phyloP scores from a whole-genome alignment of 2,329 filamentous ascomycete genomes.

The Cryphonectria parasitica region DNA sequence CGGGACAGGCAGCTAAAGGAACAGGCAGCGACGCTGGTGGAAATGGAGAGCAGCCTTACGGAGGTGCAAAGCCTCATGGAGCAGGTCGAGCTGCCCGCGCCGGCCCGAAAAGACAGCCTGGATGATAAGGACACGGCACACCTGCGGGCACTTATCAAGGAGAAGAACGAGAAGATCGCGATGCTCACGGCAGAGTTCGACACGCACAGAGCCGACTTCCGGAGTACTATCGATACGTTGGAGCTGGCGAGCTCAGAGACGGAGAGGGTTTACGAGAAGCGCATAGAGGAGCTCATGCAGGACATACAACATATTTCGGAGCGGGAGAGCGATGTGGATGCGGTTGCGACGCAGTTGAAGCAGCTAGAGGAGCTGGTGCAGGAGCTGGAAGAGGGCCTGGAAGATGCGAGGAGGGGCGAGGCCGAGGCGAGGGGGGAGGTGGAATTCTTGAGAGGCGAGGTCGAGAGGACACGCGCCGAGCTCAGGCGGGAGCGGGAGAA shows the following conservation, averaged over 20 bases:
- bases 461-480: conserved; percentile 88
- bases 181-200: conserved; percentile 95
- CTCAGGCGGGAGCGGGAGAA: conserved; percentile 87
- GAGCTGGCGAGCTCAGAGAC: conserved; percentile 96
- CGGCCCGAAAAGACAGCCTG: conserved; percentile 50
- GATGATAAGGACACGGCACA: conserved; percentile 76
- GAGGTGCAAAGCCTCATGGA: conserved; percentile 75
- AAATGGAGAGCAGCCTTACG: conserved; percentile 88
- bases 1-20: conserved; percentile 87
- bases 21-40: conserved; percentile 77
- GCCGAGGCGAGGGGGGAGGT: conserved; percentile 95
- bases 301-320: conserved; percentile 84
- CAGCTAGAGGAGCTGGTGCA: conserved; percentile 95
- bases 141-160: conserved; percentile 79
- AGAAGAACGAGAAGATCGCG: conserved; percentile 96
- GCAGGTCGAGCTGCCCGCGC: conserved; percentile 49
- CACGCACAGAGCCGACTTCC: conserved; percentile 89
- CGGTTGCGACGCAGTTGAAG: conserved; percentile 87
- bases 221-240: conserved; percentile 94
- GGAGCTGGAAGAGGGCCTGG: conserved; percentile 93
- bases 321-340: conserved; percentile 85
- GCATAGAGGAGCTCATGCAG: conserved; percentile 81
- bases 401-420: conserved; percentile 91
- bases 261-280: conserved; percentile 91
- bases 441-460: conserved; percentile 92